These are phyloP conservation scores for Cucurbita argyrosperma DNA, from an alignment of 306 rosid genomes.

Conservation along the genomic window DNA sequence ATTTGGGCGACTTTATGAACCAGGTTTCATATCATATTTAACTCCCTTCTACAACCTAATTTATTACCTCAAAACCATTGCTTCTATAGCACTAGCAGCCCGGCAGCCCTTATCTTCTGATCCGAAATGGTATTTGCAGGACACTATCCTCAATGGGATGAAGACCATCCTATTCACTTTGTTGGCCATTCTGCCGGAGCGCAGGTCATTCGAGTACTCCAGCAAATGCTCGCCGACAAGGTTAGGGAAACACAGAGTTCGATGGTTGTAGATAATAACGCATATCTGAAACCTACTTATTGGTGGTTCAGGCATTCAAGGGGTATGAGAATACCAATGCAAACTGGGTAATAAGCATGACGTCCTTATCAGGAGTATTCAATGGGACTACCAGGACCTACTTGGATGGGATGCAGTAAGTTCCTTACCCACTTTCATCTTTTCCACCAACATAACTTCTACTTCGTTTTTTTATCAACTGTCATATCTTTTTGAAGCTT, in stretches of 20 bases:
- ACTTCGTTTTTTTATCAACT: not conserved
- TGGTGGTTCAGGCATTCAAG: conserved; percentile 45
- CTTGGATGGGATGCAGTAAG: conserved; percentile 94
- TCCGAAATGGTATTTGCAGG: conserved; percentile 34
- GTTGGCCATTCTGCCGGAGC: conserved; percentile 98
- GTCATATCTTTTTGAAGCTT: not conserved
- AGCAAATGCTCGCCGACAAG: conserved; percentile 98
- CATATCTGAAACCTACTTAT: conserved; percentile 3
- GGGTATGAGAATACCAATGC: conserved; percentile 66
- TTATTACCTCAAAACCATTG: not conserved
- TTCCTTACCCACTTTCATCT: not conserved
- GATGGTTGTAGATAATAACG: not conserved
- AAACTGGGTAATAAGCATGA: conserved; percentile 75
- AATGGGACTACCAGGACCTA: conserved; percentile 96
- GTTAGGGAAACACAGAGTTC: conserved; percentile 18
- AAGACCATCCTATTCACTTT: conserved; percentile 85
- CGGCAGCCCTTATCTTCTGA: not conserved
- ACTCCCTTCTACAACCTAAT: not conserved
- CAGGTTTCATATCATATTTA: conserved; percentile 24
- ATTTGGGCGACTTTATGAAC: conserved; percentile 68
- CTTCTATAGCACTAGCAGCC: not conserved
- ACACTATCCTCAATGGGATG: conserved; percentile 94
- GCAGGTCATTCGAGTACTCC: conserved; percentile 84
- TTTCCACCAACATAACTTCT: not conserved
- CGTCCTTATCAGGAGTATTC: conserved; percentile 88